A percentile compares a stretch with the other conserved stretches of the same genome.
These are phyloP conservation scores for Plectosphaerella plurivora DNA, from an alignment of 2,329 filamentous ascomycete species.

Conservation along the genomic window DNA sequence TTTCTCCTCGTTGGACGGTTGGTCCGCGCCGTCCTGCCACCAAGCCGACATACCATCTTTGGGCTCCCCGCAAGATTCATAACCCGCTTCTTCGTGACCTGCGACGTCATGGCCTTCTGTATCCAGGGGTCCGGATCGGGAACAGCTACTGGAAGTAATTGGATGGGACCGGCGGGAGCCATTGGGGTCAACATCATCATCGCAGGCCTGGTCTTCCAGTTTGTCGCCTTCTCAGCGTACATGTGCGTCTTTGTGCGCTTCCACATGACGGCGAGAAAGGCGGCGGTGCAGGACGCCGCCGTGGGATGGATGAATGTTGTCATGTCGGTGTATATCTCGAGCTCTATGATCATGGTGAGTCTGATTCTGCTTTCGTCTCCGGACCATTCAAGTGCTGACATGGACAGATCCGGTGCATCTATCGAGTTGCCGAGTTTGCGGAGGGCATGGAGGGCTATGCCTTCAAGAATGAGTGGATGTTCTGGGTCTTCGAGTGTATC, in stretches of 20 bases:
- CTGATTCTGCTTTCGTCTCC: not conserved
- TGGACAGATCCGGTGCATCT: slow-evolving; percentile 43
- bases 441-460: slow-evolving; percentile 46
- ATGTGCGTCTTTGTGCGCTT: slow-evolving; percentile 33
- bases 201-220: slow-evolving; percentile 34
- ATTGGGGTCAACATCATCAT: slow-evolving; percentile 36
- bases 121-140: slow-evolving; percentile 39
- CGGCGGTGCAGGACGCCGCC: slow-evolving; percentile 19
- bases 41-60: slow-evolving; percentile 25
- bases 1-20: slow-evolving; percentile 47
- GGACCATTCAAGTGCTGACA: not conserved
- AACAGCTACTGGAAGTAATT: slow-evolving; percentile 36
- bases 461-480: slow-evolving; percentile 46
- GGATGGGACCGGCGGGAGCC: slow-evolving; percentile 31
- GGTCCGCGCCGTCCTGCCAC: slow-evolving; percentile 30
- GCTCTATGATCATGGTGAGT: slow-evolving; percentile 39
- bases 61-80: slow-evolving; percentile 30
- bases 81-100: slow-evolving; percentile 39
- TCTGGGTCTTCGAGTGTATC: slow-evolving; percentile 46
- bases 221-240: slow-evolving; percentile 34
- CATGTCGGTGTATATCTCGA: slow-evolving; percentile 36
- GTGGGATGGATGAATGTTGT: slow-evolving; percentile 32
- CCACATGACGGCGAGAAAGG: slow-evolving; percentile 21
- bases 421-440: slow-evolving; percentile 47
- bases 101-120: slow-evolving; percentile 38